Base-by-base conservation (phyloP, 2,329 filamentous ascomycete genomes). In the Davidsoniella virescens region DNA sequence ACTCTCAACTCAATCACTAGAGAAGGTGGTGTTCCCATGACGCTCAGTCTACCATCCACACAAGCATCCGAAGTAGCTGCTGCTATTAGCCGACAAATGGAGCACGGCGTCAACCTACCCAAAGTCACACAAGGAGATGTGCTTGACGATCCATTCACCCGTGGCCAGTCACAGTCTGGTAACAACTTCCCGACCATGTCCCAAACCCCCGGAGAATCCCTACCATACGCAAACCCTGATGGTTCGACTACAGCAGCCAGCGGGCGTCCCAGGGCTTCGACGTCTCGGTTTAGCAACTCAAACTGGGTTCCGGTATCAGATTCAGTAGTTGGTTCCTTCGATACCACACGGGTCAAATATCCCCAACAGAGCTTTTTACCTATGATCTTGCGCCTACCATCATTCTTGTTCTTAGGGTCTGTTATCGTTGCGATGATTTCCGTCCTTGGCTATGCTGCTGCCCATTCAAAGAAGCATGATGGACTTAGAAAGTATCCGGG, bases 1-100 rank as follows among this genome's bases (percentile, higher is more conserved):
- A 88, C 90, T 39, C 78, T 96, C 55, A 84, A 94, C 55, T 86
- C 90, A 55, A 69, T 96, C 57, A 93, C 87, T 5, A 72, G 82
- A 44, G 77, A 84, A 58, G 80, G 80, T 52, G 78, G 84, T 54
- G 70, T 25, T 20, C 51, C 48, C 12, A 50, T 45, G 41, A 38
- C 41, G 14, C 48, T 50, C 20, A 29, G 33, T 36, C 18, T 45
- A 10, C 48, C 41, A 9, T 14, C 33, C 4, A 50, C 48, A 3
- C 29, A 26, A 12, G 41, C 41, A 17, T 20, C 25, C 36, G 48
- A 50, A 40, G 43, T 50, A 6, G 33, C 48, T 12, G 23, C 41
- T 14, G 48, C 48, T 16, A 50, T 50, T 14, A 44, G 41, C 25
- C 41, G 42, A 6, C 48, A 50, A 39, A 20, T 50, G 41, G 41